phyloP scores from a whole-genome alignment of 495 filamentous ascomycete species.

The Cryomyces minteri region DNA sequence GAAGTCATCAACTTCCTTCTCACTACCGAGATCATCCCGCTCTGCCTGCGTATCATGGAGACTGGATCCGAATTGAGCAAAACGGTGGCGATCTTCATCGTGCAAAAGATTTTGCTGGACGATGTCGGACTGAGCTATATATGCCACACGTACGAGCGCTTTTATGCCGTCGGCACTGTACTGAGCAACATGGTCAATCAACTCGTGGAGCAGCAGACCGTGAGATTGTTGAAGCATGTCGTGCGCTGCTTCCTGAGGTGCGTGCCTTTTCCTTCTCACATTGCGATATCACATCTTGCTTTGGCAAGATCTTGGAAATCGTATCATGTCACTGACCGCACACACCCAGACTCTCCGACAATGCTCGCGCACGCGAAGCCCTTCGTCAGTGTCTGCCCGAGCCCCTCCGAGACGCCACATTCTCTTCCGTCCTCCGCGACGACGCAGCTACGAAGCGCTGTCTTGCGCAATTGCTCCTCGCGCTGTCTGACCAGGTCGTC shows the following conservation, averaged over 20 bases:
- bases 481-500: constrained; percentile 73
- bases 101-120: constrained; percentile 98
- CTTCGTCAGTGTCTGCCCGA: constrained; percentile 93
- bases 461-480: constrained; percentile 89
- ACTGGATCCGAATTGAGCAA: constrained; percentile 97
- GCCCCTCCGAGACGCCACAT: constrained; percentile 89
- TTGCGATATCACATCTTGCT: background rate
- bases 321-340: background rate
- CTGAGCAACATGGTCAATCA: constrained; percentile 97
- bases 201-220: constrained; percentile 93
- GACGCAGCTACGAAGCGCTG: constrained; percentile 97
- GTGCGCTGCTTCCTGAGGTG: constrained; percentile 93
- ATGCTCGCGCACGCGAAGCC: constrained; percentile 87
- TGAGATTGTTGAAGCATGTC: constrained; percentile 89
- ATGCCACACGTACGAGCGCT: constrained; percentile 97
- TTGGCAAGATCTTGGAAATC: constrained; percentile 8
- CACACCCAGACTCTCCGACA: constrained; percentile 62
- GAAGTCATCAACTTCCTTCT: constrained; percentile 99
- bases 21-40: constrained; percentile 95
- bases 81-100: constrained; percentile 98
- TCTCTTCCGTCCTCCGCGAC: constrained; percentile 88
- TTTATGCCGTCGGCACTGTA: constrained; percentile 95
- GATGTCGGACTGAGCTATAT: constrained; percentile 97
- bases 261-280: constrained; percentile 12
- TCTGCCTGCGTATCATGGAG: constrained; percentile 98